phyloP scores from a whole-genome alignment of 2,329 filamentous ascomycete genomes.

The Didymella glomerata region DNA sequence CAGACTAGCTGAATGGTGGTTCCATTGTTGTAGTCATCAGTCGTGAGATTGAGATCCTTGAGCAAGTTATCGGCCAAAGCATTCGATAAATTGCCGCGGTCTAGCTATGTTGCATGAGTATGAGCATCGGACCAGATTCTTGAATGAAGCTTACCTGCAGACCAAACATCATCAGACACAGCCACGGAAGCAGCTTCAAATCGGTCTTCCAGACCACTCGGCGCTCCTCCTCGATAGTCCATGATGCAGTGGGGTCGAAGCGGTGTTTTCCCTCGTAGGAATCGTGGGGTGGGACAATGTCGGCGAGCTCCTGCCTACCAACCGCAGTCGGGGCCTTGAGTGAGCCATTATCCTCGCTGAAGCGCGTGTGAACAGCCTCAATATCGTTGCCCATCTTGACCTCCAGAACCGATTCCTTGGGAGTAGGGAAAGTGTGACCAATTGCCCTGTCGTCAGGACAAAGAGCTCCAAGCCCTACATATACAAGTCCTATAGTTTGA shows the following conservation, averaged over 20 bases:
- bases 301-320: conserved; percentile 40
- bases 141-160: conserved; percentile 31
- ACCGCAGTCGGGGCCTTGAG: conserved; percentile 37
- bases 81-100: conserved; percentile 55
- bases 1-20: conserved; percentile 74
- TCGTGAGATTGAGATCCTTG: conserved; percentile 41
- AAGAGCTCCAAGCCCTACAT: conserved; percentile 7
- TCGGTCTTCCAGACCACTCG: conserved; percentile 61
- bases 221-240: conserved; percentile 65
- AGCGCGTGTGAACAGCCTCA: conserved; percentile 28
- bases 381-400: conserved; percentile 38
- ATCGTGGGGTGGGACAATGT: conserved; percentile 55
- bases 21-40: conserved; percentile 48
- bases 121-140: not conserved
- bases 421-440: not conserved
- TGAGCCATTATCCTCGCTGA: conserved; percentile 38
- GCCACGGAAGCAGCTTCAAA: conserved; percentile 39
- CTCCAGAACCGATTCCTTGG: not conserved
- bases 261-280: conserved; percentile 63
- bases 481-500: conserved; percentile 7
- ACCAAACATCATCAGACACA: conserved; percentile 57
- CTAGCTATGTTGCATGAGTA: conserved; percentile 49
- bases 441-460: conserved; percentile 4
- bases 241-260: conserved; percentile 63
- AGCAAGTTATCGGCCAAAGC: conserved; percentile 45